Evolutionary conservation across 1,284 basidiomycete species (phyloP), one percentile per base, ranked within the genome.

Genomic region (Cystobasidium slooffiae): DNA sequence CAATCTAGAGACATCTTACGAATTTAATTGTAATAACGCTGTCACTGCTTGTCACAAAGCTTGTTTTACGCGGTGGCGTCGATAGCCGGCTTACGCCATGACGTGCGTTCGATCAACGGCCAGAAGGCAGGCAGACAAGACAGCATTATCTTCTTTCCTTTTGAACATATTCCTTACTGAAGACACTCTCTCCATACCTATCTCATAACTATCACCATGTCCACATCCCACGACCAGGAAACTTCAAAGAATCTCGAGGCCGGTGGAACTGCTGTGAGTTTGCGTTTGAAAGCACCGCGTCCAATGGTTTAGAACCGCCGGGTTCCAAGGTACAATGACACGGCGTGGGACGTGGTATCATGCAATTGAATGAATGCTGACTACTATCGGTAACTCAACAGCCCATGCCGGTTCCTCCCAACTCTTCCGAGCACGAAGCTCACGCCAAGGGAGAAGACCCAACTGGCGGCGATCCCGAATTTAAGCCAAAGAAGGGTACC

Each of bases 381-480:
- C 12, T n/a, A 8, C 46, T 31, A 20, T 63, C 6, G 12, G 16
- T n/a, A 14, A 18, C 31, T 49, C 44, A 39, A 6, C 61, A 72
- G 69, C 69, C 69, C 4, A 52, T 72, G 49, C 69, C 69, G 2
- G 61, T 61, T n/a, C 69, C 69, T 4, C 69, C 69, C 24, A 72
- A 59, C 1, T 62, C 69, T 6, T 22, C 59, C 9, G 69, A 72
- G 20, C 69, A 72, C 49, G 56, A 47, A 20, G 68, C 31, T 18
- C 61, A 62, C 16, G 3, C 47, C 22, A 72, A 72, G 49, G 61
- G 49, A 43, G 61, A 64, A 37, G 43, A 59, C 37, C 55, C 55
- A 56, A 56, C 20, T 58, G 55, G 51, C 24, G 43, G 39, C 44
- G 52, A 59, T 44, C 56, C 67, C 12, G 52, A 68, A 6, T 56